Base-by-base conservation (phyloP, 2,329 filamentous ascomycete species). In the Hysterium pulicare region DNA sequence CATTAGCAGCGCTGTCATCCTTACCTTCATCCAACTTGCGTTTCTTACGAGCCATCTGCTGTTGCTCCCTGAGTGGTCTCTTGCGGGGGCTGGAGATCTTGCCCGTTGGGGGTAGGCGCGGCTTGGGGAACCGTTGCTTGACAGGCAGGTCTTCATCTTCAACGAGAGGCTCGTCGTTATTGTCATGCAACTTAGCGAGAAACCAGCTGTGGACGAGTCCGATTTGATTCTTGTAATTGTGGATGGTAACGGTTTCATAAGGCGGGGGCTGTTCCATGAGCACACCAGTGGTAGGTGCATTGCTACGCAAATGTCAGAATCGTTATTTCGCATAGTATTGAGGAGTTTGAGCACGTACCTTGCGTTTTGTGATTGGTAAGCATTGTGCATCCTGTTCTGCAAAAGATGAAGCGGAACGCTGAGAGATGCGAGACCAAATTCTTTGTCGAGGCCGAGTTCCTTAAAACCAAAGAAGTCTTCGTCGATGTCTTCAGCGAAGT, bases 381-480 rank as follows among this genome's bases (percentile, higher is more conserved):
- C 86, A 59, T 78, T 91, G 61, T 89, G 84, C 57, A 98, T 88
- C 56, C 91, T 83, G 53, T 88, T 90, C 63, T 97, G 93, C 21
- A 98, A 79, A 16, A 98, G 80, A 70, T 98, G 93, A 45, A 98
- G 77, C 19, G 94, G 93, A 26, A 98, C 93, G 40, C 87, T 90
- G 47, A 97, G 80, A 53, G 86, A 86, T 23, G 91, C 84, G 48
- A 93, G 77, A 15, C 90, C 90, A 62, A 97, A 86, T 63, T 98
- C 93, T 55, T 83, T 85, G 58, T 95, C 90, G 44, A 98, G 78
- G 33, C 93, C 93, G 34, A 98, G 80, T 46, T 95, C 90, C 62
- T 90, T 90, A 79, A 98, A 97, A 21, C 93, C 93, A 60, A 98
- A 98, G 78, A 96, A 98, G 70, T 98, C 93, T 72, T 98, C 93